phyloP scores from a whole-genome alignment of 2,329 filamentous ascomycete genomes.

The Dichotomopilus funicola region DNA sequence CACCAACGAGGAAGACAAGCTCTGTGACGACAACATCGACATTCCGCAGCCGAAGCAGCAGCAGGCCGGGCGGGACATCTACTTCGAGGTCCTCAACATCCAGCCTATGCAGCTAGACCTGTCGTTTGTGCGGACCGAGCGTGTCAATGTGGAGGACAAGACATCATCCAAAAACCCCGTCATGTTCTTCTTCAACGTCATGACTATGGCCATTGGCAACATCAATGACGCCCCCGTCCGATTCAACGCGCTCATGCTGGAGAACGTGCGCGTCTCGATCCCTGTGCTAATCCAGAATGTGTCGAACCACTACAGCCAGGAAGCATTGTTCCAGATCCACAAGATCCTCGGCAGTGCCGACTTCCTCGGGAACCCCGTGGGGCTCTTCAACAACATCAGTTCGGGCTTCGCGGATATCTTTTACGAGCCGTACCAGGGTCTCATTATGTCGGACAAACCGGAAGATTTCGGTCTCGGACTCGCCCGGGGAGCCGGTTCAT shows the following conservation, averaged over 20 bases:
- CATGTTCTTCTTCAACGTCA: constrained; percentile 97
- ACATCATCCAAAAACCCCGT: constrained; percentile 84
- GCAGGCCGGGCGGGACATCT: constrained; percentile 84
- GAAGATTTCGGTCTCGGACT: constrained; percentile 94
- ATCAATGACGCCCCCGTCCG: constrained; percentile 95
- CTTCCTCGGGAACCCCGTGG: constrained; percentile 95
- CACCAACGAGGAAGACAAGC: constrained; percentile 66
- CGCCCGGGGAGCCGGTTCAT: constrained; percentile 91
- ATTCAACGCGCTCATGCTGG: constrained; percentile 87
- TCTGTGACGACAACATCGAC: constrained; percentile 84
- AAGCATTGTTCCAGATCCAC: constrained; percentile 92
- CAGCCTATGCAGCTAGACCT: constrained; percentile 98
- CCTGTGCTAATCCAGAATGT: constrained; percentile 79
- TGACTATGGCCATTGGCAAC: constrained; percentile 99
- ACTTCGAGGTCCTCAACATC: constrained; percentile 94
- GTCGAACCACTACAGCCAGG: constrained; percentile 92
- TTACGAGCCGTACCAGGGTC: constrained; percentile 94
- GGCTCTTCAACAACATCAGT: constrained; percentile 95
- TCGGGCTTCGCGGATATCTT: constrained; percentile 97
- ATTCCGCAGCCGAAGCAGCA: constrained; percentile 87
- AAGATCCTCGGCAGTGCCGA: constrained; percentile 96
- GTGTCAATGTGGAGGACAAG: constrained; percentile 93
- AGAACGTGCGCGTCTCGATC: constrained; percentile 89
- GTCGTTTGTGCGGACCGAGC: constrained; percentile 93
- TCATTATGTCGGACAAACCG: constrained; percentile 91